Evolutionary conservation across 2,329 filamentous ascomycete genomes (phyloP).

Genomic region (Chaetomiaceae sp.): DNA sequence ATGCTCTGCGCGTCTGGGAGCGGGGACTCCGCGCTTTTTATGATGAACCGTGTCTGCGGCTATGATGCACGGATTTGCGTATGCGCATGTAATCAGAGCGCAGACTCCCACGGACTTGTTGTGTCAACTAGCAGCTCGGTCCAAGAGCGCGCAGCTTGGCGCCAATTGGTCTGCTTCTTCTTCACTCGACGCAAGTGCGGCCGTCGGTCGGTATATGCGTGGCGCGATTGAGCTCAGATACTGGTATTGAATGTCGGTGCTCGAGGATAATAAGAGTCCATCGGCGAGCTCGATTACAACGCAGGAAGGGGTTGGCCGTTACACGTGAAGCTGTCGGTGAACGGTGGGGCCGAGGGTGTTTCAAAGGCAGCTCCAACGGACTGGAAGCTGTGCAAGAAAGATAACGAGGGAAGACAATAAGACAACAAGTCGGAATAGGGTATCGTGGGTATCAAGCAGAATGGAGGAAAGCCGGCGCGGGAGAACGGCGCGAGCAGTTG

Average conservation of each 20-base stretch:
- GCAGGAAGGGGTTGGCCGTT: background rate
- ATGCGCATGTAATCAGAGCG: background rate
- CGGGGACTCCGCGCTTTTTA: too few relatives aligned
- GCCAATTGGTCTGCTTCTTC: background rate
- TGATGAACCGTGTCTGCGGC: background rate
- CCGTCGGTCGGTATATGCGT: background rate
- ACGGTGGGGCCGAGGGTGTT: too few relatives aligned
- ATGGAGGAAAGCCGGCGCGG: background rate
- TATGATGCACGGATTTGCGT: background rate
- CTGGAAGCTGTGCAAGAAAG: background rate
- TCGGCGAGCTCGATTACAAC: background rate
- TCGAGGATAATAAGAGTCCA: too few relatives aligned
- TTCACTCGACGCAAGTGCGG: background rate
- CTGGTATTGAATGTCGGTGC: background rate
- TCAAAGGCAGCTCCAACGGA: too few relatives aligned
- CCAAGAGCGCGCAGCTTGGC: background rate
- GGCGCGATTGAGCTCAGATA: background rate
- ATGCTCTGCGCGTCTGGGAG: background rate
- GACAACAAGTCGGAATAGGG: background rate
- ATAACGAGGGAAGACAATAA: background rate
- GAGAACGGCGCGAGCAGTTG: background rate
- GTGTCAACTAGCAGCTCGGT: background rate
- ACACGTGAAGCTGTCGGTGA: constrained; percentile 1
- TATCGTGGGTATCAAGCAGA: constrained; percentile 1
- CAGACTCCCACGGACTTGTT: background rate